A percentile compares a stretch with the other conserved stretches of the same genome.
Conservation (phyloP, 345 rosid genomes). For the Jatropha curcas region DNA sequence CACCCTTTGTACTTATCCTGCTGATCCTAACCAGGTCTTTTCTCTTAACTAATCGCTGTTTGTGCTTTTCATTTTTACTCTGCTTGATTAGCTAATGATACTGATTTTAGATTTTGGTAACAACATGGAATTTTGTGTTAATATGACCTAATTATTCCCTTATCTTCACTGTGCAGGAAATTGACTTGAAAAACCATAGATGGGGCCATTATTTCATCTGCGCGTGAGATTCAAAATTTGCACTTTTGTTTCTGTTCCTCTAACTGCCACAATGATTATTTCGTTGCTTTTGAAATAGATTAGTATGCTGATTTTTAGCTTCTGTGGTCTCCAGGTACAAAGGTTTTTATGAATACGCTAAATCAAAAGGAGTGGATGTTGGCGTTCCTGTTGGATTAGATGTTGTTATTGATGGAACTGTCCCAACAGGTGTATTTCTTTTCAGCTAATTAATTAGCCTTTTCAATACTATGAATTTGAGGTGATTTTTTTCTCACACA, state of each 20-base stretch:
- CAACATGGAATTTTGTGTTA: neutral
- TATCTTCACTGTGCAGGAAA: slow-evolving; percentile 49
- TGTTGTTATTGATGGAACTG: slow-evolving; percentile 84
- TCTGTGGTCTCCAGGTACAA: slow-evolving; percentile 58
- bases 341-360: slow-evolving; percentile 75
- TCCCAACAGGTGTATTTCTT: slow-evolving; percentile 68
- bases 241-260: neutral
- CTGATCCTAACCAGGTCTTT: slow-evolving; percentile 75
- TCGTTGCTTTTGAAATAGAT: neutral
- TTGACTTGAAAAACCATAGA: slow-evolving; percentile 84
- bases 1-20: slow-evolving; percentile 66
- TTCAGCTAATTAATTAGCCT: neutral
- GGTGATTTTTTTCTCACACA: slow-evolving; percentile 1
- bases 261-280: neutral
- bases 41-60: neutral
- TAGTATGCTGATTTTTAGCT: neutral
- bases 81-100: neutral
- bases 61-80: neutral
- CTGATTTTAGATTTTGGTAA: neutral
- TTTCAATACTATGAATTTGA: neutral
- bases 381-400: slow-evolving; percentile 83
- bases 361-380: slow-evolving; percentile 67
- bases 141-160: neutral
- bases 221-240: slow-evolving; percentile 55
- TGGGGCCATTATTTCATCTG: slow-evolving; percentile 98